Percentiles rank a stretch among this genome's conserved stretches.
These are phyloP conservation scores for Candida sp. DNA, from an alignment of 1,139 yeast species.

Conservation along the genomic window DNA sequence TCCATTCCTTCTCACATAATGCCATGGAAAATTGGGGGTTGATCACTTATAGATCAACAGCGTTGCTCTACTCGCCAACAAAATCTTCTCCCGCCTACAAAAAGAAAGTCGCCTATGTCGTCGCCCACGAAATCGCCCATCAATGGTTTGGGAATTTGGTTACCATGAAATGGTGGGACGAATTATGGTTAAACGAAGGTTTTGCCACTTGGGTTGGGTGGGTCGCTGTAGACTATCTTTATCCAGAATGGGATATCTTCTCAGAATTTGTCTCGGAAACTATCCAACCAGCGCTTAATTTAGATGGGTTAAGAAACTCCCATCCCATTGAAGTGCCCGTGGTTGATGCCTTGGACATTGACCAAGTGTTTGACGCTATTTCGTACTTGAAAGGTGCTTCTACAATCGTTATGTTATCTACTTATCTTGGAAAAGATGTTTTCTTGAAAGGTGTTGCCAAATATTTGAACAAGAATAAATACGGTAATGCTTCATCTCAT, in stretches of 20 bases:
- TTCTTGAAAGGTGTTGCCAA: slow-evolving; percentile 71
- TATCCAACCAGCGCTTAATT: slow-evolving; percentile 48
- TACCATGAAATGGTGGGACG: slow-evolving; percentile 67
- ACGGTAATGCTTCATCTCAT: slow-evolving; percentile 71
- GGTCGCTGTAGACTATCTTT: slow-evolving; percentile 47
- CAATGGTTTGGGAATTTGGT: slow-evolving; percentile 65
- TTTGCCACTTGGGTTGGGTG: slow-evolving; percentile 61
- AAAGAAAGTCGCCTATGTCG: slow-evolving; percentile 56
- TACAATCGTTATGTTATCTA: slow-evolving; percentile 66
- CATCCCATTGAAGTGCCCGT: slow-evolving; percentile 62
- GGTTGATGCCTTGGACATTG: slow-evolving; percentile 50
- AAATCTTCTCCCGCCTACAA: slow-evolving; percentile 42
- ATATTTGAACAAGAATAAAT: slow-evolving; percentile 68
- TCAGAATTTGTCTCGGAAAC: slow-evolving; percentile 50
- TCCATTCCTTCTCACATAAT: slow-evolving; percentile 56
- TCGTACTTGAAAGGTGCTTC: slow-evolving; percentile 85
- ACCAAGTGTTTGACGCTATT: slow-evolving; percentile 56
- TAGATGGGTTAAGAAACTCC: slow-evolving; percentile 52
- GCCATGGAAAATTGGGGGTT: slow-evolving; percentile 67
- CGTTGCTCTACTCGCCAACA: slow-evolving; percentile 45
- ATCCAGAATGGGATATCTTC: slow-evolving; percentile 60
- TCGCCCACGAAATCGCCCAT: slow-evolving; percentile 62
- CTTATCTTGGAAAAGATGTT: slow-evolving; percentile 61
- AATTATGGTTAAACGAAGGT: slow-evolving; percentile 61
- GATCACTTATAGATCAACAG: slow-evolving; percentile 53